Conservation (phyloP, 768 basidiomycete genomes). For the Pleurotus giganteus region DNA sequence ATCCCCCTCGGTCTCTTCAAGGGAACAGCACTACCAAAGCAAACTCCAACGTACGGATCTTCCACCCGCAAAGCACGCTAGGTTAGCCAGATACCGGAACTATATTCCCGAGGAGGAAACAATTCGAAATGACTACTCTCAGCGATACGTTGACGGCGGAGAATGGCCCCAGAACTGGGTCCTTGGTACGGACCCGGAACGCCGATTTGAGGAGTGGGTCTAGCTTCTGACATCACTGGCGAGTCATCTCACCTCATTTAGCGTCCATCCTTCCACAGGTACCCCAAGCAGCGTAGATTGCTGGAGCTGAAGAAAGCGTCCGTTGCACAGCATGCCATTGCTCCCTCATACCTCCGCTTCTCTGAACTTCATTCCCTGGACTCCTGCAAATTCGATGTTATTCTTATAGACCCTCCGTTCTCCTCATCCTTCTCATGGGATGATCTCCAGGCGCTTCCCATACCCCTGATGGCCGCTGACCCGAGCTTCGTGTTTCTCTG, state of each 20-base stretch:
- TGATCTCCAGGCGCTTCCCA: constrained; percentile 75
- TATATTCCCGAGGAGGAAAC: constrained; percentile 95
- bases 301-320: constrained; percentile 80
- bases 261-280: constrained; percentile 46
- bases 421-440: constrained; percentile 87
- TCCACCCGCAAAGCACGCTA: constrained; percentile 72
- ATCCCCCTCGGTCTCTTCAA: constrained; percentile 40
- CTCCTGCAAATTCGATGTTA: constrained; percentile 82
- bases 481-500: constrained; percentile 94
- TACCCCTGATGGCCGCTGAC: constrained; percentile 82
- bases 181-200: constrained; percentile 82
- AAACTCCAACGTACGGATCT: constrained; percentile 36
- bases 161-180: constrained; percentile 96
- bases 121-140: constrained; percentile 92
- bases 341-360: constrained; percentile 70
- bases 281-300: constrained; percentile 89
- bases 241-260: not conserved
- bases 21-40: constrained; percentile 29
- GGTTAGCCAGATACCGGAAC: constrained; percentile 68
- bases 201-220: constrained; percentile 90
- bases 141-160: constrained; percentile 86
- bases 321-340: constrained; percentile 65
- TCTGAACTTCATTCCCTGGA: constrained; percentile 54
- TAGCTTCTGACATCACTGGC: constrained; percentile 8
- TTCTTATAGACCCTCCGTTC: constrained; percentile 89